Conservation (phyloP, 208 protist genomes). For the Trypanosoma platydactyli region DNA sequence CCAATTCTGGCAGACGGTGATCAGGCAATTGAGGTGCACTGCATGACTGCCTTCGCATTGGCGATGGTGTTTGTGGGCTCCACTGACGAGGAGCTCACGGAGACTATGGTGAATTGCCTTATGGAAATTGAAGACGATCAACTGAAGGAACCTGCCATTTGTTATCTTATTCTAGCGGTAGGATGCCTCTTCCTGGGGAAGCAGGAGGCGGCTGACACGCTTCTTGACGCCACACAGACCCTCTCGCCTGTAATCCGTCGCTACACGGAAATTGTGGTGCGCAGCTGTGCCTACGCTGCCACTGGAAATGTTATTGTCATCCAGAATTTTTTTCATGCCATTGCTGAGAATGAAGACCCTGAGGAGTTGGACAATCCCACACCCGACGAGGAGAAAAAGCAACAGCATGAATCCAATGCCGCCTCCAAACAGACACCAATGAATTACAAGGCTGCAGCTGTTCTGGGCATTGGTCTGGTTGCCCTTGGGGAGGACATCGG, state of each 20-base stretch:
- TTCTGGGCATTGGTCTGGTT: constrained; percentile 97
- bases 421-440: constrained; percentile 45
- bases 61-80: constrained; percentile 97
- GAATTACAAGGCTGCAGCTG: constrained; percentile 94
- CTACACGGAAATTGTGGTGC: constrained; percentile 93
- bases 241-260: constrained; percentile 72
- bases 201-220: constrained; percentile 92
- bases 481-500: constrained; percentile 98
- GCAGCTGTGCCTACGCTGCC: constrained; percentile 98
- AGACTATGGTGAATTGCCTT: constrained; percentile 92
- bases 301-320: constrained; percentile 99
- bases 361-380: constrained; percentile 31
- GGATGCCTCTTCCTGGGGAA: constrained; percentile 96
- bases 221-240: constrained; percentile 92
- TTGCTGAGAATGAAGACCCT: constrained; percentile 92
- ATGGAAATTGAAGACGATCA: constrained; percentile 81
- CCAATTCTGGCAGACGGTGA: constrained; percentile 93
- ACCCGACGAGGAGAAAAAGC: constrained; percentile 33
- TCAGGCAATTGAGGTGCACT: constrained; percentile 91
- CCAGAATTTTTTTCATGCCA: constrained; percentile 95
- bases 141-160: constrained; percentile 68
- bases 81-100: constrained; percentile 93
- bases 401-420: constrained; percentile 32
- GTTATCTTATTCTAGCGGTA: constrained; percentile 93
- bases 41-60: constrained; percentile 95